phyloP scores from a whole-genome alignment of 148 eudicot species.

The Tetragonia tetragonoides region DNA sequence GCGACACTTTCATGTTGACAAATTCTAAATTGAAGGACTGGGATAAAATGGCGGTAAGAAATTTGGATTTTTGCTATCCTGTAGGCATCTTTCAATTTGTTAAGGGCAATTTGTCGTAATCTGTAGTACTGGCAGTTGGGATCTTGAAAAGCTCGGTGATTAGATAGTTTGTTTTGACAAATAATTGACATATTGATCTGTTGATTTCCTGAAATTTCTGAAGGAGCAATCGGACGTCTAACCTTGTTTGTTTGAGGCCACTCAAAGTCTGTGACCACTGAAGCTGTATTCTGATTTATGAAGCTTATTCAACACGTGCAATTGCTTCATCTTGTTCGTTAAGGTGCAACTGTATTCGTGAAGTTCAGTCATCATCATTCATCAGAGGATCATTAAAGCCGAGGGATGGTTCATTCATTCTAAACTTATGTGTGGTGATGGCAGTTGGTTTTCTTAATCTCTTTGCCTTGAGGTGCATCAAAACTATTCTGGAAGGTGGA shows the following conservation, averaged over 20 bases:
- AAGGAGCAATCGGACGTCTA: conserved; percentile 23
- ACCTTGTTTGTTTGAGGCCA: not conserved
- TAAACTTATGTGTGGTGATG: too few species aligned
- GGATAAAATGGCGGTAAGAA: conserved; percentile 76
- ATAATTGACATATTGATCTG: not conserved
- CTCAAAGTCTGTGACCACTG: not conserved
- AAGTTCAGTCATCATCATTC: too few species aligned
- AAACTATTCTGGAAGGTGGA: too few species aligned
- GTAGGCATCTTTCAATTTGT: not conserved
- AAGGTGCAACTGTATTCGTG: too few species aligned
- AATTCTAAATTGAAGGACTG: conserved; percentile 90
- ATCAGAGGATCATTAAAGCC: too few species aligned
- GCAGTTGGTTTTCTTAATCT: too few species aligned
- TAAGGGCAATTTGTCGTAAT: not conserved
- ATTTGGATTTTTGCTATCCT: not conserved
- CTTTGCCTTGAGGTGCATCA: too few species aligned
- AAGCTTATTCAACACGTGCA: not conserved
- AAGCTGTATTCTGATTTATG: conserved; percentile 3
- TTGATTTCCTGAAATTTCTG: conserved; percentile 7
- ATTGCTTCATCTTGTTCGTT: not conserved
- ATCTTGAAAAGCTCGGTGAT: not conserved
- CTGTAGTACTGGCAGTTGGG: not conserved
- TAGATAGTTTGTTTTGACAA: not conserved
- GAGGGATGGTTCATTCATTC: too few species aligned
- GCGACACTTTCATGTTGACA: conserved; percentile 85